Evolutionary conservation across 2,329 filamentous ascomycete species (phyloP), one percentile per base, ranked within the genome.

Genomic region (Penicillium expansum): DNA sequence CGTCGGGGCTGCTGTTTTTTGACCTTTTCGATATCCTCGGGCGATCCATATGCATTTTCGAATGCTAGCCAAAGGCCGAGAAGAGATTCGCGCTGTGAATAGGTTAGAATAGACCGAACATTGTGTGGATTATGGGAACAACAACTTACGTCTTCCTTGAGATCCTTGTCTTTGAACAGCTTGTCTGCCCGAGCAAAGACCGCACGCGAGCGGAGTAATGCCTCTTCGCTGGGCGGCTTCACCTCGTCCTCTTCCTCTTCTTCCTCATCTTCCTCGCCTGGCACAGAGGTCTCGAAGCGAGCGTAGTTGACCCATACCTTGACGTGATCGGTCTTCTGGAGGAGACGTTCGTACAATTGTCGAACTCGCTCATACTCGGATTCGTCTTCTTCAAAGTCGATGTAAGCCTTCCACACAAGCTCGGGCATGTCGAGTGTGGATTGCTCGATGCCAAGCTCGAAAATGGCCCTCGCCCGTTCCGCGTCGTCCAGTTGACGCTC

Each of bases 231-330:
- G 69, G 96, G 83, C 2, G 82, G 78, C 41, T 75, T 75, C 56
- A 82, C 82, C 76, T 87, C 77, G 20, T 83, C 79, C 3, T 80
- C 81, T 10, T 82, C 82, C 22, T 83, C 86, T 41, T 85, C 84
- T 6, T 53, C 48, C 6, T 42, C 48, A 18, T 85, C 85, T 20
- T 84, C 80, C 13, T 80, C 83, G 56, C 96, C 92, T 43, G 92
- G 91, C 0, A 96, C 87, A 72, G 94, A 93, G 79, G 97, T 91
- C 76, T 99, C 94, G 70, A 99, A 97, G 74, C 95, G 90, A n/a
- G 94, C 94, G 77, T 93, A 99, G 74, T 90, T 93, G 75, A 94
- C 96, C 94, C 94, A 99, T 58, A 99, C 94, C 81, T 97, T 99
- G 80, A 97, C 92, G 71, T 99, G 94, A 69, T 94, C 88, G n/a